Base-by-base conservation (phyloP, 768 basidiomycete genomes). In the Suillus discolor region DNA sequence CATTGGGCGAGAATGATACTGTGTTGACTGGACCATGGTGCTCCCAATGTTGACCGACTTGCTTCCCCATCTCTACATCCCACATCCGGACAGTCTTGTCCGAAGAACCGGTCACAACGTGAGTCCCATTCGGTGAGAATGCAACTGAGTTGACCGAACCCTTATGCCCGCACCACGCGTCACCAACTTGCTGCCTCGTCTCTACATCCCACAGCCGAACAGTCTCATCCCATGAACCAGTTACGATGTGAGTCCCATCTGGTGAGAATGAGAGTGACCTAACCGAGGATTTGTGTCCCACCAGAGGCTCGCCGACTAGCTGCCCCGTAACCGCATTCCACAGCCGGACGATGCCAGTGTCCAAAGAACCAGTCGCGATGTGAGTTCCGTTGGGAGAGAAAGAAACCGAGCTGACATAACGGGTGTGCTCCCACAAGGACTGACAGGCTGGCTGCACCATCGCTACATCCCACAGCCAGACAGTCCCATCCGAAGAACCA, bases 331-430 rank as follows among this genome's bases (percentile, higher is more conserved):
- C 20, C 15, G 39, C 39, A 57, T 74, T 60, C 71, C 71, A 72
- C 15, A 72, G 45, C 2, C 71, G 62, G 11, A 70, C 47, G n/a
- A 63, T 63, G n/a, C 23, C 62, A 18, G 28, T 62, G 36, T 73
- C 71, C 2, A 20, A 6, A 1, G 67, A 71, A 15, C 72, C 68
- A 16, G 73, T 72, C 0, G 68, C 72, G 4, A 75, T 69, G 2
- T 57, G 64, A 18, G 36, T 47, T 2, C 71, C 74, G 31, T 71
- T 67, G 0, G 60, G 61, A 4, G 73, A 74, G 34, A 73, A 72
- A n/a, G 66, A 59, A 15, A 74, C 31, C 6, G 67, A 67, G 4
- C 36, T 62, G 20, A 73, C 65, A 11, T 3, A 25, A 9, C 66
- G 57, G n/a, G 16, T 65, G 53, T 72, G 72, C 15, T 71, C 69